Evolutionary conservation across 2,329 filamentous ascomycete species (phyloP).

Genomic region (Phaeoacremonium minimum): DNA sequence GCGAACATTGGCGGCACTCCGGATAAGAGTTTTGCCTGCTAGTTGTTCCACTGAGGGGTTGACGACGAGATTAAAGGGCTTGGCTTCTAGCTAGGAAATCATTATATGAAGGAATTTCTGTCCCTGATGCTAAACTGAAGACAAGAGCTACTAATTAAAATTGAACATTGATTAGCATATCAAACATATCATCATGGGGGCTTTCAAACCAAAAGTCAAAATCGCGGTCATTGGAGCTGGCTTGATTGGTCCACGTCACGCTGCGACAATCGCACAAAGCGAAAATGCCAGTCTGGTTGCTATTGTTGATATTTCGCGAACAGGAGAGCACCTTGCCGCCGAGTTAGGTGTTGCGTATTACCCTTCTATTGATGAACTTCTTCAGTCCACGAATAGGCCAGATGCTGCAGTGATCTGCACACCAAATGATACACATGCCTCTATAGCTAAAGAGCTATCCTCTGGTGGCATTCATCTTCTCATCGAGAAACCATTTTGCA

Average conservation of each 20-base stretch:
- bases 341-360: constrained; percentile 16
- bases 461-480: constrained; percentile 45
- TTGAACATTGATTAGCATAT: too few relatives aligned
- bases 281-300: constrained; percentile 16
- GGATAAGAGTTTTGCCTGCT: too few relatives aligned
- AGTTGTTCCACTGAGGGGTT: too few relatives aligned
- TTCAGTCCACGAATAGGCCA: constrained; percentile 33
- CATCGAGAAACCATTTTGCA: constrained; percentile 53
- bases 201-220: not conserved
- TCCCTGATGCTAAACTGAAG: too few relatives aligned
- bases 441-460: constrained; percentile 43
- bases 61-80: too few relatives aligned
- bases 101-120: too few relatives aligned
- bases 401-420: constrained; percentile 55
- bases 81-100: too few relatives aligned
- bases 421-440: constrained; percentile 53
- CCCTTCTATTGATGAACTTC: constrained; percentile 32
- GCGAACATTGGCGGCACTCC: too few relatives aligned
- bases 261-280: constrained; percentile 18
- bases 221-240: constrained; percentile 26
- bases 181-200: not conserved
- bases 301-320: constrained; percentile 22
- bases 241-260: constrained; percentile 23
- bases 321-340: constrained; percentile 12
- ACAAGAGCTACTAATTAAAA: too few relatives aligned